Percentiles rank a stretch among this genome's conserved stretches.
phyloP scores from a whole-genome alignment of 139 green algal species.

The Asterochloris erici region DNA sequence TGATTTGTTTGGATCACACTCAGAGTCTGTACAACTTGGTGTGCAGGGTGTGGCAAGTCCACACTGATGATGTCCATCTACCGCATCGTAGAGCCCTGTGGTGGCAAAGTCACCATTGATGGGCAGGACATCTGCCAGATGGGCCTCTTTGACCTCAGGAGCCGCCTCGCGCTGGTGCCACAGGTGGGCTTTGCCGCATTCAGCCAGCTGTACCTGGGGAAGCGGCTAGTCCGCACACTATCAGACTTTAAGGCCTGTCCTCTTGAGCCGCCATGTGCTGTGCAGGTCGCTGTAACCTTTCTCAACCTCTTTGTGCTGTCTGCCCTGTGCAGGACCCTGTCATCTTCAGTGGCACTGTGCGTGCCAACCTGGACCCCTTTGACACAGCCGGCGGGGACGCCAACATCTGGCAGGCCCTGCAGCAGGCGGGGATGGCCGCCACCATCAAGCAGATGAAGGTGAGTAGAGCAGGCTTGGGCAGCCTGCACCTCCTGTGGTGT shows the following conservation, averaged over 20 bases:
- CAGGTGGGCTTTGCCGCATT: constrained; percentile 18
- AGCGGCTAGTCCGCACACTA: no score
- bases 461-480: no score
- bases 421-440: constrained; percentile 25
- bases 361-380: constrained; percentile 77
- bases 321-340: constrained; percentile 25
- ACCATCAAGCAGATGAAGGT: constrained; percentile 19
- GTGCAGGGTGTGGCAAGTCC: constrained; percentile 55
- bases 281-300: no score
- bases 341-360: constrained; percentile 67
- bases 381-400: constrained; percentile 9
- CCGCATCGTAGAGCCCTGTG: constrained; percentile 71
- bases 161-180: constrained; percentile 58
- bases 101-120: constrained; percentile 67
- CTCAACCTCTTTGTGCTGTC: no score
- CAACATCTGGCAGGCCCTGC: constrained; percentile 33
- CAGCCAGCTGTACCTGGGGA: no score
- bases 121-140: constrained; percentile 62
- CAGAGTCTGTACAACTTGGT: constrained; percentile 5
- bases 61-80: constrained; percentile 74
- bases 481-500: no score
- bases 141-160: constrained; percentile 68
- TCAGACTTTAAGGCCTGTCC: no score
- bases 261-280: no score
- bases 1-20: no score